These are phyloP conservation scores for Calvatia gigantea DNA, from an alignment of 768 basidiomycete species.

Conservation along the genomic window DNA sequence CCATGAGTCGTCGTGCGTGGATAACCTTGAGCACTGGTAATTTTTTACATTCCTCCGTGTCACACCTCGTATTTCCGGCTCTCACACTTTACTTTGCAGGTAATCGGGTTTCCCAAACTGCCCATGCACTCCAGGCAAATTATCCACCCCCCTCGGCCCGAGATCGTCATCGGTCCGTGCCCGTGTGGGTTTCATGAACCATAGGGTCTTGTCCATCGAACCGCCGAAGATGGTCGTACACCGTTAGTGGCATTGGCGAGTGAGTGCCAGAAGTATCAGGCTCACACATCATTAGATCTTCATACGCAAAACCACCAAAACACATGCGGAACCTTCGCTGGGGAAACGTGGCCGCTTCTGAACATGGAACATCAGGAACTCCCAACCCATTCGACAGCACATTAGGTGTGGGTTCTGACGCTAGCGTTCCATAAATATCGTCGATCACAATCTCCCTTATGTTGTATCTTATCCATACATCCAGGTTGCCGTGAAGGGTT, in stretches of 20 bases:
- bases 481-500: background rate
- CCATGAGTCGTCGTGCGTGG: too few species aligned
- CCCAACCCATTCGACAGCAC: background rate
- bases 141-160: constrained; percentile 2
- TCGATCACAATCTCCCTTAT: background rate
- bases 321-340: constrained; percentile 11
- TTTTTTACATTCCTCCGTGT: background rate
- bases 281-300: background rate
- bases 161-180: background rate
- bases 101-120: background rate
- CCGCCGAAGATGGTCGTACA: background rate
- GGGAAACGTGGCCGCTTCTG: constrained; percentile 11
- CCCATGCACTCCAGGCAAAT: background rate
- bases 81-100: background rate
- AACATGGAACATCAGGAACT: background rate
- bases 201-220: background rate
- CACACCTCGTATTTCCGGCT: background rate
- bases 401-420: background rate
- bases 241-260: background rate
- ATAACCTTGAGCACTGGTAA: background rate
- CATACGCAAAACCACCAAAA: background rate
- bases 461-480: background rate
- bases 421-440: background rate
- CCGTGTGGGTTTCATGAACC: background rate
- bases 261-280: constrained; percentile 8